These are phyloP conservation scores for Monosporascus sp. DNA, from an alignment of 2,329 filamentous ascomycete genomes.

Conservation along the genomic window DNA sequence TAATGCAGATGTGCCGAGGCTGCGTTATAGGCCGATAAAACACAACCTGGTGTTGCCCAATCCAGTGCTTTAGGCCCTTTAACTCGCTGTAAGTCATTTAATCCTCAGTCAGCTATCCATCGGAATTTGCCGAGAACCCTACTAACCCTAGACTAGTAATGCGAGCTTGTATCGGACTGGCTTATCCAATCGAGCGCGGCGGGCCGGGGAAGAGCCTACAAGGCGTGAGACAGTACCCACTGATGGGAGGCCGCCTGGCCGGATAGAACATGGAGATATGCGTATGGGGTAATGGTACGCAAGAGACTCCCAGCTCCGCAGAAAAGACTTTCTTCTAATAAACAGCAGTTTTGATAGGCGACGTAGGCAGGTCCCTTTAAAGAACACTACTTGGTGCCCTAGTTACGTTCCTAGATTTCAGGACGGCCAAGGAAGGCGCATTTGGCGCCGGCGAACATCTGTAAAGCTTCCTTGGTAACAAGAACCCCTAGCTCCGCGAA, in stretches of 20 bases:
- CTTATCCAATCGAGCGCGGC: slow-evolving; percentile 1
- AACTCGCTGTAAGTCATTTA: slow-evolving; percentile 5
- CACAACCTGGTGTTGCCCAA: slow-evolving; percentile 4
- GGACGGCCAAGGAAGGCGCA: neutral
- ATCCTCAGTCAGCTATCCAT: neutral
- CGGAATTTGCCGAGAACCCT: too few relatives aligned
- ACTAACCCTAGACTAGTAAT: slow-evolving; percentile 1
- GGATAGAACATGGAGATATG: slow-evolving; percentile 7
- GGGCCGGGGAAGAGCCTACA: slow-evolving; percentile 1
- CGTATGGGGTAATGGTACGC: slow-evolving; percentile 1
- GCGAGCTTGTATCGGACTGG: slow-evolving; percentile 7
- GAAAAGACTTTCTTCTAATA: neutral
- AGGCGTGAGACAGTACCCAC: slow-evolving; percentile 5
- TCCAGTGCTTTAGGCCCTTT: slow-evolving; percentile 7
- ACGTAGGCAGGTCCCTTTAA: neutral
- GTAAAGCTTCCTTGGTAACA: slow-evolving; percentile 3
- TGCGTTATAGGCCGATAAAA: neutral
- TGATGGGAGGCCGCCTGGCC: slow-evolving; percentile 2
- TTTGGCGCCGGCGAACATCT: slow-evolving; percentile 2
- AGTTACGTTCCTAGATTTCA: slow-evolving; percentile 11
- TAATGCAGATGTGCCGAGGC: slow-evolving; percentile 1
- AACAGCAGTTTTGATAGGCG: slow-evolving; percentile 6
- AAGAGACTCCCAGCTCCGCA: too few relatives aligned
- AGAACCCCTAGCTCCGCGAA: too few relatives aligned
- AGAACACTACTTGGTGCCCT: slow-evolving; percentile 6